Conservation (phyloP, 148 eudicot species). For the Simmondsia chinensis region DNA sequence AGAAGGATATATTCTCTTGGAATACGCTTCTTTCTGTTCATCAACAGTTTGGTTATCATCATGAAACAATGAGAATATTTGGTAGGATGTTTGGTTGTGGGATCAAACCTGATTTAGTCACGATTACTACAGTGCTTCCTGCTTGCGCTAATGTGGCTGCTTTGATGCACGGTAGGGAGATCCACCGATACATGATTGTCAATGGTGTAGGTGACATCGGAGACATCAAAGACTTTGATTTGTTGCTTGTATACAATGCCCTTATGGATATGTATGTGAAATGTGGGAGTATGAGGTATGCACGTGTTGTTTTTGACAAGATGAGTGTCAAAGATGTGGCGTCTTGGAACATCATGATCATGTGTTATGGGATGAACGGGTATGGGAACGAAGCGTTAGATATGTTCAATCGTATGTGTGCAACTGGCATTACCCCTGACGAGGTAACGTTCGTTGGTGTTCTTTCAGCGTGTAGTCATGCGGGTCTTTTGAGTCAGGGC, state of each 20-base stretch:
- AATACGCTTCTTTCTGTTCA: slow-evolving; percentile 51
- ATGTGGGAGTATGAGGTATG: slow-evolving; percentile 60
- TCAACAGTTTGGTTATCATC: slow-evolving; percentile 45
- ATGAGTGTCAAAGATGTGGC: slow-evolving; percentile 55
- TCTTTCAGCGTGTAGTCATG: slow-evolving; percentile 65
- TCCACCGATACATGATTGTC: slow-evolving; percentile 49
- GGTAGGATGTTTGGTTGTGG: slow-evolving; percentile 30
- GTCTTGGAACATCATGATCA: slow-evolving; percentile 79
- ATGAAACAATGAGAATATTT: slow-evolving; percentile 33
- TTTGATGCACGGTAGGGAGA: slow-evolving; percentile 45
- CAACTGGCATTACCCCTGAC: slow-evolving; percentile 37
- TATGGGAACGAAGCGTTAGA: slow-evolving; percentile 42
- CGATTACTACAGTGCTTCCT: slow-evolving; percentile 54
- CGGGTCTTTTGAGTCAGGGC: slow-evolving; percentile 45
- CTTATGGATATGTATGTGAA: slow-evolving; percentile 60
- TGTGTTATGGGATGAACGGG: slow-evolving; percentile 78
- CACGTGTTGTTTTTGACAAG: slow-evolving; percentile 34
- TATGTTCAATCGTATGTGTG: slow-evolving; percentile 39
- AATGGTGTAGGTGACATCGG: slow-evolving; percentile 25
- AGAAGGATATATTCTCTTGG: slow-evolving; percentile 67
- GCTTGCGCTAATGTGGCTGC: slow-evolving; percentile 57
- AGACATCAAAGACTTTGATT: slow-evolving; percentile 8
- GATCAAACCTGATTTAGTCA: slow-evolving; percentile 57
- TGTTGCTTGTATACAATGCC: slow-evolving; percentile 33
- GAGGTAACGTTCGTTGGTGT: slow-evolving; percentile 53